Conservation (phyloP, 306 rosid species). For the Urtica urens region DNA sequence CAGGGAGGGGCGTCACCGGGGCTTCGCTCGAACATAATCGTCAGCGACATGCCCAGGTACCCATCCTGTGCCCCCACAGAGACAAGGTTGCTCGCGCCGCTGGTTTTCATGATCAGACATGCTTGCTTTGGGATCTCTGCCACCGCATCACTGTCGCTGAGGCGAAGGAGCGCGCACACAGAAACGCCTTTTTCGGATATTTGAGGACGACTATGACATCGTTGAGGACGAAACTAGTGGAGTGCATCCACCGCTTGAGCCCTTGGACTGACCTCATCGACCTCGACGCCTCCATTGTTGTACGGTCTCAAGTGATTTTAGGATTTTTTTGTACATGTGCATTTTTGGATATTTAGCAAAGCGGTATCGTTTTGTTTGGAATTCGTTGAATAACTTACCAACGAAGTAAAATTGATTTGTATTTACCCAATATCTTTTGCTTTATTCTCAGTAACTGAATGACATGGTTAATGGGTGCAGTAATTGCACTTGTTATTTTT, state of each 20-base stretch:
- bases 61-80: constrained; percentile 40
- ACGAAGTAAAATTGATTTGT: too few species aligned
- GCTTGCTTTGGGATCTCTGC: constrained; percentile 67
- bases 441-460: too few species aligned
- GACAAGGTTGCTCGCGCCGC: constrained; percentile 42
- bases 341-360: too few species aligned
- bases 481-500: too few species aligned
- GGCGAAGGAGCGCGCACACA: constrained; percentile 42
- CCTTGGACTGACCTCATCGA: constrained; percentile 53
- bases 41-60: constrained; percentile 47
- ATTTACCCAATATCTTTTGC: too few species aligned
- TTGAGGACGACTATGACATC: constrained; percentile 44
- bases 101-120: constrained; percentile 61
- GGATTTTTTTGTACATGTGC: too few species aligned
- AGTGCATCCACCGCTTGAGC: constrained; percentile 84
- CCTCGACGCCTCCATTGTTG: neutral
- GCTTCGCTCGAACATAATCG: constrained; percentile 79
- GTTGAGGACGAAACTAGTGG: constrained; percentile 47
- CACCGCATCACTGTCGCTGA: constrained; percentile 60
- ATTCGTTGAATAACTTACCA: too few species aligned
- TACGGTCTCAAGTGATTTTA: too few species aligned
- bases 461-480: too few species aligned
- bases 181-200: constrained; percentile 33
- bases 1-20: constrained; percentile 48
- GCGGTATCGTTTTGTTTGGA: too few species aligned